Evolutionary conservation across 1,284 basidiomycete species (phyloP).

Genomic region (Singerocomus rubriflavus): DNA sequence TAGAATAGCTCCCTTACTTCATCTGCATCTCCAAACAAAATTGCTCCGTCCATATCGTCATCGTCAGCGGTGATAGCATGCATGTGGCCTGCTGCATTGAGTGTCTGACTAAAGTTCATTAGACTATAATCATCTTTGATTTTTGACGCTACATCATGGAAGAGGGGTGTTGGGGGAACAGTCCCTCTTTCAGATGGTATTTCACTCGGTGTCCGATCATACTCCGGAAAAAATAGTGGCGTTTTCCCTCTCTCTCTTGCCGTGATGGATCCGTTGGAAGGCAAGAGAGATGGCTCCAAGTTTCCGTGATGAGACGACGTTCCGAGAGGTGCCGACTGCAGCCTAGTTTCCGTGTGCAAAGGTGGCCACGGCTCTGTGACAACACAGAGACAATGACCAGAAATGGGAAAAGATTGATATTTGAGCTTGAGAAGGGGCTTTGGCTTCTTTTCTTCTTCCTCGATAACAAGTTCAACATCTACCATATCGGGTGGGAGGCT

Average conservation of each 20-base stretch:
- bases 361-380: slow-evolving; percentile 76
- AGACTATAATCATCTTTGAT: slow-evolving; percentile 44
- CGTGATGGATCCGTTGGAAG: slow-evolving; percentile 18
- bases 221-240: slow-evolving; percentile 68
- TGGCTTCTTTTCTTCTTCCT: slow-evolving; percentile 64
- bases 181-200: slow-evolving; percentile 29
- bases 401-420: slow-evolving; percentile 66
- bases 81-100: slow-evolving; percentile 55
- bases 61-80: slow-evolving; percentile 58
- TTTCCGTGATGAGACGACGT: slow-evolving; percentile 32
- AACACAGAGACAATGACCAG: slow-evolving; percentile 68
- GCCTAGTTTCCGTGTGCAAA: slow-evolving; percentile 39
- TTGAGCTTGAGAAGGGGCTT: slow-evolving; percentile 64
- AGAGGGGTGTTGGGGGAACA: slow-evolving; percentile 43
- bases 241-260: slow-evolving; percentile 39
- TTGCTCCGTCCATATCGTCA: slow-evolving; percentile 68
- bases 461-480: slow-evolving; percentile 29
- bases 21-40: slow-evolving; percentile 78
- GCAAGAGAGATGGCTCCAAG: slow-evolving; percentile 35
- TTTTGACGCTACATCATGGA: slow-evolving; percentile 36
- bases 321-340: slow-evolving; percentile 33
- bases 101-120: slow-evolving; percentile 71
- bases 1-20: slow-evolving; percentile 58
- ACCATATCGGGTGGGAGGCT: slow-evolving; percentile 1
- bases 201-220: slow-evolving; percentile 41